Conservation (phyloP, 202 grass and related monocot genomes). For the Panicum hallii region DNA sequence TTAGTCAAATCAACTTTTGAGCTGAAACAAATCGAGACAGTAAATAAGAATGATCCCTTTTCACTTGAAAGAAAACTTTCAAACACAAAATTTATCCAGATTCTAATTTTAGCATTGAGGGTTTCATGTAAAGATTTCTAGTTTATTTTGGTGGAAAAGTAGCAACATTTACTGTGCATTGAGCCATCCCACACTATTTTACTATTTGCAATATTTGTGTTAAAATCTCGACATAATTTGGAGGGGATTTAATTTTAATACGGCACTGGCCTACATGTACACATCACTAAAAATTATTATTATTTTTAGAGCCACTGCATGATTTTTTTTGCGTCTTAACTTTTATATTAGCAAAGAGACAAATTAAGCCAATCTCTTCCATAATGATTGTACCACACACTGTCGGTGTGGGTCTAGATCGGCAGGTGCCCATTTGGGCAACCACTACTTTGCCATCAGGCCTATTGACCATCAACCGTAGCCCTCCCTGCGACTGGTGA, state of each 20-base stretch:
- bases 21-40: no score
- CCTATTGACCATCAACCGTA: not conserved
- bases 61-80: no score
- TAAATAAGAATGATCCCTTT: no score
- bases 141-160: no score
- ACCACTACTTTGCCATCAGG: constrained; percentile 20
- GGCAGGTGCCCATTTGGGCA: constrained; percentile 3
- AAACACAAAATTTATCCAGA: no score
- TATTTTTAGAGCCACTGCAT: not conserved
- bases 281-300: not conserved
- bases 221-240: not conserved
- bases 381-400: constrained; percentile 8
- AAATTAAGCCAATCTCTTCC: not conserved
- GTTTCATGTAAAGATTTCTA: no score
- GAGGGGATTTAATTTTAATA: not conserved
- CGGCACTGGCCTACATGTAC: not conserved
- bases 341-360: not conserved
- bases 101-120: no score
- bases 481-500: not conserved
- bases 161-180: no score
- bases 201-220: not conserved
- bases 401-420: constrained; percentile 19
- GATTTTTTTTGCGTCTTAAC: not conserved
- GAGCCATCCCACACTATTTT: not conserved
- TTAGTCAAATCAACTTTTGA: not conserved